Percentiles rank a stretch among this genome's conserved stretches.
Evolutionary conservation across 768 basidiomycete species (phyloP).

Genomic region (Naganishia randhawae): DNA sequence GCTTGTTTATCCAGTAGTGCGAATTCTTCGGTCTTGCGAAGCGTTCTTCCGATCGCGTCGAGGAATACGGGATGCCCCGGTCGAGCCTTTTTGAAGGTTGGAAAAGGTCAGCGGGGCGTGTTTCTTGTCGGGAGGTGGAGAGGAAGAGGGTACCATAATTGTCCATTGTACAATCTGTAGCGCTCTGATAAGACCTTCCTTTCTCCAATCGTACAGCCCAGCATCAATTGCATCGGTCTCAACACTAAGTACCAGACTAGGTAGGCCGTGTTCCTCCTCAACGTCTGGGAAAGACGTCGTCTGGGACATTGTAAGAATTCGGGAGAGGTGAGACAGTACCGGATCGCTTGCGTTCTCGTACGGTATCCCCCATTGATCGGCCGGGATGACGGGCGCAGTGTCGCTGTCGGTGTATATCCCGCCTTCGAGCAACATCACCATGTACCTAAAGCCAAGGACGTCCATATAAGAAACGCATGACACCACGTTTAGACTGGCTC

Average conservation of each 20-base stretch:
- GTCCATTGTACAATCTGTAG: constrained; percentile 43
- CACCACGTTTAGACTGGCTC: too few relatives aligned
- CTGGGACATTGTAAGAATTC: constrained; percentile 29
- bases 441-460: constrained; percentile 28
- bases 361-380: constrained; percentile 39
- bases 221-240: constrained; percentile 42
- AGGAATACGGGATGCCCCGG: constrained; percentile 39
- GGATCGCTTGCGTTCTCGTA: constrained; percentile 35
- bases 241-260: constrained; percentile 37
- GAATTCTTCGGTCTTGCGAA: constrained; percentile 35
- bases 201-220: constrained; percentile 39
- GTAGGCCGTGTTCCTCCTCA: constrained; percentile 34
- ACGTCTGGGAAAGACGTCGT: constrained; percentile 31
- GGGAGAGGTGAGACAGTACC: constrained; percentile 35
- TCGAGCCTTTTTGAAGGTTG: background rate
- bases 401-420: constrained; percentile 43
- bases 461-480: background rate
- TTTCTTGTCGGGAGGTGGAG: background rate
- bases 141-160: constrained; percentile 32
- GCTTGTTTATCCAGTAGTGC: constrained; percentile 22
- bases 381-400: constrained; percentile 37
- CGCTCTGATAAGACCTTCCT: constrained; percentile 35
- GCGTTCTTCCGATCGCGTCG: constrained; percentile 36
- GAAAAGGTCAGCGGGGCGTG: background rate
- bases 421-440: constrained; percentile 41